These are phyloP conservation scores for Cladorrhinum sp. DNA, from an alignment of 2,329 filamentous ascomycete species.

Conservation along the genomic window DNA sequence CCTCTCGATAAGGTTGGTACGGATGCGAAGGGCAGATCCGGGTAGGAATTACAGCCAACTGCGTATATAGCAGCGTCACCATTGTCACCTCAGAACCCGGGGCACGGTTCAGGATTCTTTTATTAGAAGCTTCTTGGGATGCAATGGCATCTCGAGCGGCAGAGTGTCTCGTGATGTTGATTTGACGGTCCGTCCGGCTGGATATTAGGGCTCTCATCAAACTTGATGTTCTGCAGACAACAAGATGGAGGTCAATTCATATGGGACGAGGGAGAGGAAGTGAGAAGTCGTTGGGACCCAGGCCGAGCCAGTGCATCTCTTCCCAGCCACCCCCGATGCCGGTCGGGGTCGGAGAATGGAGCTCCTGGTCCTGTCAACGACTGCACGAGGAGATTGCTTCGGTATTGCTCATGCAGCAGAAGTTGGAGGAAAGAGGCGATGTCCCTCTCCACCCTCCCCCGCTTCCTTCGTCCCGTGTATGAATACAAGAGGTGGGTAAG, in stretches of 20 bases:
- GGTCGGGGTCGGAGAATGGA: constrained; percentile 5
- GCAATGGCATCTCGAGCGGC: constrained; percentile 12
- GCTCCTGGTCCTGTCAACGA: constrained; percentile 1
- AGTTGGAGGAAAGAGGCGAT: constrained; percentile 7
- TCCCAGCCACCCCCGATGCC: constrained; percentile 2
- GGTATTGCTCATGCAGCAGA: constrained; percentile 28
- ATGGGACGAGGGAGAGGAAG: constrained; percentile 6
- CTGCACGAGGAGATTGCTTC: constrained; percentile 27
- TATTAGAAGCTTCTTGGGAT: constrained; percentile 24
- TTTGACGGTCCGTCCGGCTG: not conserved
- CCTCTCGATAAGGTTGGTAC: constrained; percentile 20
- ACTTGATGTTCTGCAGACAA: not conserved
- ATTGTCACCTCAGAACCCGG: constrained; percentile 20
- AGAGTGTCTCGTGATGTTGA: constrained; percentile 12
- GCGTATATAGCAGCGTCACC: constrained; percentile 16
- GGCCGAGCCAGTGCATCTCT: constrained; percentile 9
- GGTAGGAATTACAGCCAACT: constrained; percentile 17
- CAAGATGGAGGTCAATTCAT: constrained; percentile 24
- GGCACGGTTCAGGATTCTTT: constrained; percentile 23
- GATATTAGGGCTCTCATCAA: constrained; percentile 5
- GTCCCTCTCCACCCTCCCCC: constrained; percentile 2
- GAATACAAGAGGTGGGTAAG: not conserved
- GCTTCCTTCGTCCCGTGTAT: constrained; percentile 7
- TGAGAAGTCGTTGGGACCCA: constrained; percentile 17
- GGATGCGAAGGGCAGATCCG: constrained; percentile 20